phyloP scores from a whole-genome alignment of 345 rosid species.

The Lepidium sativum region DNA sequence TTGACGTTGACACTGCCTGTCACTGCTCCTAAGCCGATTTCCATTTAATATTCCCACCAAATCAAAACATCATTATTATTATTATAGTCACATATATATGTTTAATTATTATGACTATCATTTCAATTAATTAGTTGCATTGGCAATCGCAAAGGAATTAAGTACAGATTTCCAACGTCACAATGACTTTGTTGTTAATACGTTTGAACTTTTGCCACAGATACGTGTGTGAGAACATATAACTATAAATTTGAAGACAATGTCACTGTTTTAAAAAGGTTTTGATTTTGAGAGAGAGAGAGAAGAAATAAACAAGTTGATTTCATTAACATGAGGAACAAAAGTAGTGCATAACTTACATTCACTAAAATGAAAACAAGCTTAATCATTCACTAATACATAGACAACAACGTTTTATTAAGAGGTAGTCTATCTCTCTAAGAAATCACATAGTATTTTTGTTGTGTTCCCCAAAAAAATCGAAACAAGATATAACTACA shows the following conservation, averaged over 20 bases:
- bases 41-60: background rate
- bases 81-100: too few species aligned
- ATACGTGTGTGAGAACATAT: too few species aligned
- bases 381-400: too few species aligned
- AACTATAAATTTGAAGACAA: background rate
- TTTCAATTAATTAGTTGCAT: constrained; percentile 3
- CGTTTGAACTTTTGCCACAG: too few species aligned
- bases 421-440: too few species aligned
- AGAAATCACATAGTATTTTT: too few species aligned
- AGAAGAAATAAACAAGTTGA: background rate
- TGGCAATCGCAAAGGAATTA: background rate
- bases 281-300: too few species aligned
- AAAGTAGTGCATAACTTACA: constrained; percentile 11
- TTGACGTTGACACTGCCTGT: constrained; percentile 34
- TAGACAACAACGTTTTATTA: too few species aligned
- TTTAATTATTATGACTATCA: background rate
- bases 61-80: too few species aligned
- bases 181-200: too few species aligned
- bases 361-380: background rate
- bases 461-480: too few species aligned
- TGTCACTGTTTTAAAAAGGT: background rate
- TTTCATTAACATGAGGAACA: background rate
- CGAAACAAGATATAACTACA: too few species aligned
- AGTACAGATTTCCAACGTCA: background rate
- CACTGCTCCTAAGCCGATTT: constrained; percentile 4